A percentile compares a stretch with the other conserved stretches of the same genome.
phyloP scores from a whole-genome alignment of 371 early-diverging fungal genomes.

The Rhizopus arrhizus region DNA sequence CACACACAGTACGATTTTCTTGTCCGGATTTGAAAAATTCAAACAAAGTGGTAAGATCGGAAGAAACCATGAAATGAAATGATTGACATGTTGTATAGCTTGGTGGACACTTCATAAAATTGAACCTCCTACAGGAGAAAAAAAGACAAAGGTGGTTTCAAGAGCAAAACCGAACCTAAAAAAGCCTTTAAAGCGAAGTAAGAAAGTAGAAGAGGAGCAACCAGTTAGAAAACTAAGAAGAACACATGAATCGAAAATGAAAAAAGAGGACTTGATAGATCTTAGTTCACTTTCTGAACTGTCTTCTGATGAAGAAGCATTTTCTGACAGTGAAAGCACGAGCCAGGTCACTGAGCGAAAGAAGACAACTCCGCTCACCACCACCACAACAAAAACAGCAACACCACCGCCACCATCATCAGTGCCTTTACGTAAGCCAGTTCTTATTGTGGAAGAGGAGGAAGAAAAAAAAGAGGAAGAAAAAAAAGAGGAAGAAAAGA shows the following conservation, averaged over 20 bases:
- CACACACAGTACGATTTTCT: constrained; percentile 72
- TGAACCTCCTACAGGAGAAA: constrained; percentile 46
- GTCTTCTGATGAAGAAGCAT: constrained; percentile 35
- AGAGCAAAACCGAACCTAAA: constrained; percentile 38
- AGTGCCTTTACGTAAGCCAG: no score
- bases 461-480: constrained; percentile 2
- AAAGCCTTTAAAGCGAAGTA: constrained; percentile 27
- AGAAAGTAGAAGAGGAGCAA: neutral
- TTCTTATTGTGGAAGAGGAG: neutral
- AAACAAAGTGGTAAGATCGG: constrained; percentile 44
- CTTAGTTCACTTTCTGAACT: constrained; percentile 44
- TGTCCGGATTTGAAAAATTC: constrained; percentile 76
- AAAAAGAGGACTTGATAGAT: constrained; percentile 28
- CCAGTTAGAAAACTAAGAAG: constrained; percentile 15
- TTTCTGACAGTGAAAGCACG: constrained; percentile 18
- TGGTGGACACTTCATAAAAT: constrained; percentile 64
- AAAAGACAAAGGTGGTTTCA: constrained; percentile 29
- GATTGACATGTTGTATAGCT: constrained; percentile 33
- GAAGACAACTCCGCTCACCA: neutral
- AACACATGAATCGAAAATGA: constrained; percentile 3
- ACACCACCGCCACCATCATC: no score
- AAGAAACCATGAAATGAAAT: neutral
- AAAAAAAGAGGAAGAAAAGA: neutral
- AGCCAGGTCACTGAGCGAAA: neutral
- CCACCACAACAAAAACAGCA: no score